A percentile compares a stretch with the other conserved stretches of the same genome.
Conservation (phyloP, 768 basidiomycete species). For the Mycena floridula region DNA sequence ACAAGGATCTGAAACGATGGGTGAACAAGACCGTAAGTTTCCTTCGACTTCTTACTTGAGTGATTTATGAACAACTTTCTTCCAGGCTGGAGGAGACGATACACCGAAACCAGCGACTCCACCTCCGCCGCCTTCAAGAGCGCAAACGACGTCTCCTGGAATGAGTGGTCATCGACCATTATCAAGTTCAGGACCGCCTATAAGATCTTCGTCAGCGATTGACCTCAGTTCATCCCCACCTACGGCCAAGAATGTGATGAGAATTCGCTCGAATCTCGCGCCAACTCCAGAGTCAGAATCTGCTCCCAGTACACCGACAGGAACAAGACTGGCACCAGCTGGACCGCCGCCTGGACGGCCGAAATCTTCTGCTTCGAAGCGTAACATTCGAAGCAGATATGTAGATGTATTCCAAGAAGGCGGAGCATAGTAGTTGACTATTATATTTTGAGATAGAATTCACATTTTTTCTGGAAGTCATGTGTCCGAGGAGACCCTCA, state of each 20-base stretch:
- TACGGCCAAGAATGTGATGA: conserved; percentile 38
- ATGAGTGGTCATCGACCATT: conserved; percentile 31
- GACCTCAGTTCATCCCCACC: conserved; percentile 52
- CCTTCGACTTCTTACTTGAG: background rate
- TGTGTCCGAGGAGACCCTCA: too few relatives aligned
- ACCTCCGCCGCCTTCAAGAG: conserved; percentile 75
- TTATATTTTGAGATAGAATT: too few relatives aligned
- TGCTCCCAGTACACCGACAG: conserved; percentile 41
- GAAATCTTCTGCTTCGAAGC: conserved; percentile 63
- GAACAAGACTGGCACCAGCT: conserved; percentile 37
- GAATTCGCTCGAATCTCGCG: conserved; percentile 60
- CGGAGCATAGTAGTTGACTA: too few relatives aligned
- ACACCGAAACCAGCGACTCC: conserved; percentile 46
- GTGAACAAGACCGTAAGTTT: conserved; percentile 80
- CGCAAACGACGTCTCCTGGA: conserved; percentile 82
- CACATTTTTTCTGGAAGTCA: too few relatives aligned
- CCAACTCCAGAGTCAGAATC: conserved; percentile 43
- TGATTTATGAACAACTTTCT: background rate
- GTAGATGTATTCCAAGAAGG: conserved; percentile 84
- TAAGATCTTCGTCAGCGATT: conserved; percentile 58
- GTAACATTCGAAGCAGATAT: conserved; percentile 75
- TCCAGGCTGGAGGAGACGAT: conserved; percentile 55
- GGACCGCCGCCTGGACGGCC: conserved; percentile 48
- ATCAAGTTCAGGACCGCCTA: conserved; percentile 32
- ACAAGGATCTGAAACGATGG: conserved; percentile 94